phyloP scores from a whole-genome alignment of 2,329 filamentous ascomycete genomes.

The Colletotrichum cuscutae region DNA sequence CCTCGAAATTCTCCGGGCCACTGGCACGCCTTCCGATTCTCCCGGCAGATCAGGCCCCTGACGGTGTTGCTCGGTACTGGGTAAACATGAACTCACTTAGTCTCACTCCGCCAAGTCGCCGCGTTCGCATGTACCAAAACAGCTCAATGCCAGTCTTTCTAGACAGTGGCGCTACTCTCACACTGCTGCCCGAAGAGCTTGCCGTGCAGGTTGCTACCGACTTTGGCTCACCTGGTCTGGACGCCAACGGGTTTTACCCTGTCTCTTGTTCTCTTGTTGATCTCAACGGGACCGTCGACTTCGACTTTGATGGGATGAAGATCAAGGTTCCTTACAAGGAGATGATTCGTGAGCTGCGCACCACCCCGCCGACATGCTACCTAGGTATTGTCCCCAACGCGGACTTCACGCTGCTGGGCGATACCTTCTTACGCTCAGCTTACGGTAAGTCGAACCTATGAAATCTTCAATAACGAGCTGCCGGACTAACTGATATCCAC shows the following conservation, averaged over 20 bases:
- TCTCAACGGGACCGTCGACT: slow-evolving; percentile 57
- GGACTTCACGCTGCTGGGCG: slow-evolving; percentile 64
- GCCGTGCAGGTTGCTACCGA: slow-evolving; percentile 60
- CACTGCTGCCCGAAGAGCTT: slow-evolving; percentile 70
- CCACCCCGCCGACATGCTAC: slow-evolving; percentile 51
- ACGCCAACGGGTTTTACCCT: slow-evolving; percentile 55
- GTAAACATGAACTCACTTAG: slow-evolving; percentile 57
- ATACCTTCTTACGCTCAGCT: slow-evolving; percentile 66
- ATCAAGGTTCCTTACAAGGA: slow-evolving; percentile 62
- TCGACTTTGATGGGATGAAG: slow-evolving; percentile 58
- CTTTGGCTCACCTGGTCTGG: slow-evolving; percentile 54
- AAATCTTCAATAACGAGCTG: background rate
- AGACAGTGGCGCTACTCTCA: slow-evolving; percentile 77
- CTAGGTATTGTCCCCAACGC: slow-evolving; percentile 60
- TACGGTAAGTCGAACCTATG: slow-evolving; percentile 52
- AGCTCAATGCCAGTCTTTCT: slow-evolving; percentile 69
- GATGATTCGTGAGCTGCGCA: slow-evolving; percentile 52
- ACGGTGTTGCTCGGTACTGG: slow-evolving; percentile 64
- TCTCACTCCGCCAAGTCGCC: slow-evolving; percentile 50
- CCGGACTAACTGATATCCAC: background rate
- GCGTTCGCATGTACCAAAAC: slow-evolving; percentile 38
- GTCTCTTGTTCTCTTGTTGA: slow-evolving; percentile 56
- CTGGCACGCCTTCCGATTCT: slow-evolving; percentile 72
- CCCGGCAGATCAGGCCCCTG: slow-evolving; percentile 63
- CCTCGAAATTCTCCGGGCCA: slow-evolving; percentile 68